A percentile compares a stretch with the other conserved stretches of the same genome.
Conservation (phyloP, 441 rosid genomes). For the Pelargonium hybrid region DNA sequence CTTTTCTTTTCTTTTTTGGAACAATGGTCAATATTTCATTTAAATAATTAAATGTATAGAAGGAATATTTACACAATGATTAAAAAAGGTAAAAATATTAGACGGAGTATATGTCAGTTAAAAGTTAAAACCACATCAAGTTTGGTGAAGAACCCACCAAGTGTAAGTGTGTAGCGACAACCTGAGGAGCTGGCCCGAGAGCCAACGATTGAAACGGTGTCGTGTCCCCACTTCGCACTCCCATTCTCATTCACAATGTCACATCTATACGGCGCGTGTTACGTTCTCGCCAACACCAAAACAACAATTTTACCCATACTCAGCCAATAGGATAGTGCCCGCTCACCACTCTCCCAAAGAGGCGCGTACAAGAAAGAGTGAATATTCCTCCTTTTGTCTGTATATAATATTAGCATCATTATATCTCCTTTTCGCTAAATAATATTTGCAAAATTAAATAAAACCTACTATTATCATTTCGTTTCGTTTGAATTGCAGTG, state of each 20-base stretch:
- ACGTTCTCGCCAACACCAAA: neutral
- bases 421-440: neutral
- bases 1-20: too few species aligned
- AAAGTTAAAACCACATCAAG: neutral
- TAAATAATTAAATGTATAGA: too few species aligned
- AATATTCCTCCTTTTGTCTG: neutral
- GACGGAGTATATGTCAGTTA: neutral
- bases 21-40: too few species aligned
- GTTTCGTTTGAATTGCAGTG: neutral
- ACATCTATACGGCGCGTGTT: neutral
- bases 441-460: neutral
- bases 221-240: slow-evolving; percentile 12
- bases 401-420: neutral
- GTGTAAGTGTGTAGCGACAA: slow-evolving; percentile 19
- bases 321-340: neutral
- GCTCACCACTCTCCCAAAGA: neutral
- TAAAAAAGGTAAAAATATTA: neutral
- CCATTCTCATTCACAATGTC: neutral
- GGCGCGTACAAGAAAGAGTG: neutral
- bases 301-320: neutral
- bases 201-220: slow-evolving; percentile 4
- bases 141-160: neutral
- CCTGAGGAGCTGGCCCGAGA: slow-evolving; percentile 11
- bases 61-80: too few species aligned
- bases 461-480: neutral